Base-by-base conservation (phyloP, 2,329 filamentous ascomycete genomes). In the Colletotrichum spaethianum region DNA sequence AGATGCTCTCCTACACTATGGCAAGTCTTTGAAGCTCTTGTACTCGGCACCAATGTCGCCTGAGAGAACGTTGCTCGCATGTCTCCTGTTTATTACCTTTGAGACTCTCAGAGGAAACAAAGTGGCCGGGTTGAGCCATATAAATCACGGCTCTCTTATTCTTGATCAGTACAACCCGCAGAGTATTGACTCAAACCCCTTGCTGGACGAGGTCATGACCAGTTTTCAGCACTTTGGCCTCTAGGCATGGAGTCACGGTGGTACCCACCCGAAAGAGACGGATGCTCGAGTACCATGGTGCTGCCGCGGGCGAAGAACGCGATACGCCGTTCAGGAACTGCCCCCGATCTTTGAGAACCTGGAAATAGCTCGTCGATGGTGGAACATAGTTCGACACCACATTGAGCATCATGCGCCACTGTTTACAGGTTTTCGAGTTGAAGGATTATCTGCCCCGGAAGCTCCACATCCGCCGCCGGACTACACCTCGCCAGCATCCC, bases 41-140 rank as follows among this genome's bases (percentile, higher is more conserved):
- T 81, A 1, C 77, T 73, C 40, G 79, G 81, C 4, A 79, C 76
- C 6, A 77, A 76, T 20, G 80, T 81, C 40, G 76, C 79, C 1
- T 40, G 83, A 26, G 76, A 80, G 23, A 82, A 81, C 8, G 0
- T 6, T 72, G 7, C 67, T 84, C 2, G 82, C 82, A 0, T 84
- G 83, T 0, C 75, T 84, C 3, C 73, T 84, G 0, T 84, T 84
- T 60, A 82, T 84, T 48, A 83, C 82, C 70, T 84, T 84, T 53
- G 83, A 84, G 53, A 75, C 80, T 1, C 82, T 83, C 65, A 75
- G 82, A 3, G 82, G 82, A 1, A 84, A 84, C 28, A 79, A 80
- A 67, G 77, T 81, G 1, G 81, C 80, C 1, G 82, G 82, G 4
- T 76, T 84, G 14, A 83, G 83, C 64, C 83, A 84, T 63, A 76